Evolutionary conservation across 2,329 filamentous ascomycete species (phyloP), one percentile per base, ranked within the genome.

Genomic region (Ophiostoma perfectum): DNA sequence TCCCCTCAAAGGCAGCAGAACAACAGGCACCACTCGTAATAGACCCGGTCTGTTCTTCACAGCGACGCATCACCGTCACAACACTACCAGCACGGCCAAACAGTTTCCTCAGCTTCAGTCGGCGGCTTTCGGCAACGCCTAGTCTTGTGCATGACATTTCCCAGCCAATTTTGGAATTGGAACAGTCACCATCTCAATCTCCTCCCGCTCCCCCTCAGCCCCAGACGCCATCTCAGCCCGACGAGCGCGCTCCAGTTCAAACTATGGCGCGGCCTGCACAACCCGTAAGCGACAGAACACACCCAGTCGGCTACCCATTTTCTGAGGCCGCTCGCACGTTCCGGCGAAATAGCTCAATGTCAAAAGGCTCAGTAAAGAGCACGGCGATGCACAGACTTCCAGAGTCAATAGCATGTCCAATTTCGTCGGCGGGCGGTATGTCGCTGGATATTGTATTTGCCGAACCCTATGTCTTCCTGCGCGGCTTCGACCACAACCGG

Each of bases 381-480:
- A 63, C 3, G n/a, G n/a, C 6, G 16, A 39, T 11, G 12, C 12
- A 44, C 38, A 27, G 78, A 75, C 67, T 77, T 5, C 76, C 78
- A 9, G 72, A 45, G 44, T 14, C 58, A 38, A 11, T 27, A 9
- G 42, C 36, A 5, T 92, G 93, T 78, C 91, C 92, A 0, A 82
- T 94, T n/a, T 90, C 90, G 12, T 87, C 88, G 16, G 91, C 89
- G 64, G 92, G 90, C 76, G 91, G 91, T 62, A 83, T 95, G 36
- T 84, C 84, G 38, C 90, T 91, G 74, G 89, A 87, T 42, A 90
- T 95, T 63, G 80, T 89, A 41, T 80, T 95, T 55, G 90, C 90
- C 41, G 92, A 95, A 76, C 90, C 90, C n/a, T 89, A 90, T 69
- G 81, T 95, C 38, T 95, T 92, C 74, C 80, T 95, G 45, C 88